phyloP scores from a whole-genome alignment of 768 basidiomycete species.

The Boletellus emodensis region DNA sequence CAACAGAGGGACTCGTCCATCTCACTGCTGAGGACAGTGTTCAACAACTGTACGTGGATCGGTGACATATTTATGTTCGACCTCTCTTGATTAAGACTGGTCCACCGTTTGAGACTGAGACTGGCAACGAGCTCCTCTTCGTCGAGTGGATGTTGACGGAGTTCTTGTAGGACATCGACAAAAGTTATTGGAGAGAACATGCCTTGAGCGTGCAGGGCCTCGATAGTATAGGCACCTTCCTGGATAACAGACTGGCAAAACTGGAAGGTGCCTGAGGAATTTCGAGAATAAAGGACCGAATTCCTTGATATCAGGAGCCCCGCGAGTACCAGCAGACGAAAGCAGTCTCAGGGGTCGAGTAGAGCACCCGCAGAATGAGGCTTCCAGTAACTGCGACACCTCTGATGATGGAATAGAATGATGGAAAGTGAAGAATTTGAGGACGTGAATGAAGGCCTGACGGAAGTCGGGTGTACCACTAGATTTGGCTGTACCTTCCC shows the following conservation, averaged over 20 bases:
- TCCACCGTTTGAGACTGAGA: conserved; percentile 88
- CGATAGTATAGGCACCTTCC: conserved; percentile 45
- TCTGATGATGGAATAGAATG: conserved; percentile 66
- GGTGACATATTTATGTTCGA: conserved; percentile 36
- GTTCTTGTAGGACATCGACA: conserved; percentile 76
- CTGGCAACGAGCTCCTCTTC: conserved; percentile 77
- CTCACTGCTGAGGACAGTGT: conserved; percentile 54
- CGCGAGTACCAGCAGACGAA: conserved; percentile 69
- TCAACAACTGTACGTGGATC: conserved; percentile 59
- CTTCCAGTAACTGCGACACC: conserved; percentile 66
- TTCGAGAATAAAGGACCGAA: conserved; percentile 60
- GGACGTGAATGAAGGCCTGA: conserved; percentile 1
- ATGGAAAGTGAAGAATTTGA: conserved; percentile 10
- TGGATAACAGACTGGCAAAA: too few species aligned
- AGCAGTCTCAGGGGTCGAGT: conserved; percentile 59
- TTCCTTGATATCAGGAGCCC: conserved; percentile 61
- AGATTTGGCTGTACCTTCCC: background rate
- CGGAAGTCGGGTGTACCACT: too few species aligned
- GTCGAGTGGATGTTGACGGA: conserved; percentile 63
- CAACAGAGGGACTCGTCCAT: conserved; percentile 63
- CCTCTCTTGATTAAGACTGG: conserved; percentile 37
- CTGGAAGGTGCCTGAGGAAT: conserved; percentile 75
- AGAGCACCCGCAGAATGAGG: conserved; percentile 71
- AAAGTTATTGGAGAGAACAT: conserved; percentile 75
- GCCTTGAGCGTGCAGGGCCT: conserved; percentile 53